Evolutionary conservation across 2,329 filamentous ascomycete genomes (phyloP).

Genomic region (Xenosphaeropsis pyriputrescens): DNA sequence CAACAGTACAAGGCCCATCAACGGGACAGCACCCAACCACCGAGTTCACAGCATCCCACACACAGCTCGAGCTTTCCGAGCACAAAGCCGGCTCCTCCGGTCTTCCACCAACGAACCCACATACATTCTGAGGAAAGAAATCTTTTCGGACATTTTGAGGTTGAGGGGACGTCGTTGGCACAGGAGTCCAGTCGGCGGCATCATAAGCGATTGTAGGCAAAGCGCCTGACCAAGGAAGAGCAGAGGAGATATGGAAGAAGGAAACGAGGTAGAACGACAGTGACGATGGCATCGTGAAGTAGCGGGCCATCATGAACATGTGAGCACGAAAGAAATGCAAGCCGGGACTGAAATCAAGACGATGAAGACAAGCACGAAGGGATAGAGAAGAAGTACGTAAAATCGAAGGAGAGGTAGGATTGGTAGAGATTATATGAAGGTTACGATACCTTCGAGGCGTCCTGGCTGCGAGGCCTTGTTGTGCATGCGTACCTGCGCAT

Average conservation of each 20-base stretch:
- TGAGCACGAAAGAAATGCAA: neutral
- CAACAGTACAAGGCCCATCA: neutral
- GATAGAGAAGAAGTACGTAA: no score
- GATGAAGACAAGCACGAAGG: no score
- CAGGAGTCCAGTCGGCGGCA: neutral
- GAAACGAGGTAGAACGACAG: neutral
- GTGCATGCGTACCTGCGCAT: no score
- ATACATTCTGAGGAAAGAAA: neutral
- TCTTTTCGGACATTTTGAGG: neutral
- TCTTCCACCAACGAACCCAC: neutral
- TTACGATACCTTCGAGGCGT: no score
- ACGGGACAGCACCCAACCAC: neutral
- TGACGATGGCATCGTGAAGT: neutral
- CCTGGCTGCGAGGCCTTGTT: no score
- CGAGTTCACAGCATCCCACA: neutral
- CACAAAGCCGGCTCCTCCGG: neutral
- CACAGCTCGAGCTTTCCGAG: neutral
- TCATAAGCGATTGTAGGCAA: neutral
- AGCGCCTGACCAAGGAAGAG: neutral
- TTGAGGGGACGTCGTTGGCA: neutral
- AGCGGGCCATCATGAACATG: neutral
- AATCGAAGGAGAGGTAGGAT: no score
- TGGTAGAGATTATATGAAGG: no score
- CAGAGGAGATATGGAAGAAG: neutral
- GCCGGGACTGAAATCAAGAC: no score